Percentiles rank a stretch among this genome's conserved stretches.
Conservation (phyloP, 768 basidiomycete species). For the Dioszegia crocea region DNA sequence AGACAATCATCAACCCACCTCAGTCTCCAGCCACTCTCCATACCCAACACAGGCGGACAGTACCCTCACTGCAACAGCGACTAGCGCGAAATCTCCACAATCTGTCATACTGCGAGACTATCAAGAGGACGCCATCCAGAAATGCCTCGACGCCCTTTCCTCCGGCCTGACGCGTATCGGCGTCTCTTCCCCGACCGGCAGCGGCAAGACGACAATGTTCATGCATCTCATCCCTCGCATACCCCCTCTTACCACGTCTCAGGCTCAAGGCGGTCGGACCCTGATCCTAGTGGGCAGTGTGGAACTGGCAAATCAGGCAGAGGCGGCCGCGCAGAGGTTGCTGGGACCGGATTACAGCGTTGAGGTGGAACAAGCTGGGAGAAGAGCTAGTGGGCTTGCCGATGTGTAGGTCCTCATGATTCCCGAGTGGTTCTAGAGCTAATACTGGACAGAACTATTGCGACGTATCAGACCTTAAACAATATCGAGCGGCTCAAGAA, state of each 20-base stretch:
- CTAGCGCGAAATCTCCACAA: background rate
- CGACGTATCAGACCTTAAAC: conserved; percentile 61
- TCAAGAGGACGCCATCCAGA: conserved; percentile 72
- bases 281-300: conserved; percentile 76
- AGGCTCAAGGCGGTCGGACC: conserved; percentile 51
- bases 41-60: background rate
- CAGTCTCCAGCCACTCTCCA: background rate
- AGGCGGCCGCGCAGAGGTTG: conserved; percentile 62
- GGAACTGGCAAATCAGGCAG: conserved; percentile 84
- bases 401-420: conserved; percentile 63
- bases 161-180: conserved; percentile 59
- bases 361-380: conserved; percentile 84
- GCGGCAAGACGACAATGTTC: conserved; percentile 85
- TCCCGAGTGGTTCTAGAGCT: background rate
- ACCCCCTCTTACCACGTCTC: conserved; percentile 29
- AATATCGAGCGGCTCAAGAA: conserved; percentile 64
- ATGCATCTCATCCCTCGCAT: conserved; percentile 72
- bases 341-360: conserved; percentile 68
- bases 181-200: conserved; percentile 47
- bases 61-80: background rate
- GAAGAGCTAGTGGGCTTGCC: conserved; percentile 71
- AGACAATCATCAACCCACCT: background rate
- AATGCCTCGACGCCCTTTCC: conserved; percentile 68
- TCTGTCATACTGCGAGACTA: conserved; percentile 66
- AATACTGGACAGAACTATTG: conserved; percentile 41